phyloP scores from a whole-genome alignment of 2,329 filamentous ascomycete species.

The Parastagonospora avenae region DNA sequence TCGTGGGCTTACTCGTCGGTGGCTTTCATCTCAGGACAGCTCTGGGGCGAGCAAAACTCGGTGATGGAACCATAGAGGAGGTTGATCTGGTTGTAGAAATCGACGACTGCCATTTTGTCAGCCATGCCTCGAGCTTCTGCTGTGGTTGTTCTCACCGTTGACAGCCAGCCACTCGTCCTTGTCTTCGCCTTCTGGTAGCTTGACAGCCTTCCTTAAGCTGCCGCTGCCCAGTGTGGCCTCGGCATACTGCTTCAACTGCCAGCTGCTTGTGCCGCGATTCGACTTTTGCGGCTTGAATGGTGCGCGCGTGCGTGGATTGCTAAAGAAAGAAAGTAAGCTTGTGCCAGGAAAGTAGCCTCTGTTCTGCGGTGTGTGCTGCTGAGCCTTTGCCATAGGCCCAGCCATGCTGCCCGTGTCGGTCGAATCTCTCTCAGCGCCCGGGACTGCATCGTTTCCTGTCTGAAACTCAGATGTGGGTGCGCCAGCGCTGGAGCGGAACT shows the following conservation, averaged over 20 bases:
- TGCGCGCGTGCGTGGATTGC: conserved; percentile 84
- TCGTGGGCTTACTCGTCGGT: conserved; percentile 79
- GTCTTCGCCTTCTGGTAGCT: conserved; percentile 95
- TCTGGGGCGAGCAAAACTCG: conserved; percentile 96
- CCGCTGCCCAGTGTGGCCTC: conserved; percentile 95
- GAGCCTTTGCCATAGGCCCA: conserved; percentile 11
- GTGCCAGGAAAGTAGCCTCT: conserved; percentile 25
- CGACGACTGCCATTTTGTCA: conserved; percentile 74
- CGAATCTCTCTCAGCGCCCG: conserved; percentile 15
- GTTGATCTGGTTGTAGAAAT: conserved; percentile 99
- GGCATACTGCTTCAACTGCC: conserved; percentile 96
- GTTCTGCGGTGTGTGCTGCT: conserved; percentile 9
- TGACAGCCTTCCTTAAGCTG: conserved; percentile 93
- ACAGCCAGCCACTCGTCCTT: conserved; percentile 98
- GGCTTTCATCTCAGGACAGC: conserved; percentile 99
- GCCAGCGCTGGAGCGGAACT: conserved; percentile 21
- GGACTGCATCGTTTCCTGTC: conserved; percentile 7
- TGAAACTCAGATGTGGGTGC: conserved; percentile 8
- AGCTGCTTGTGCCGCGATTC: conserved; percentile 85
- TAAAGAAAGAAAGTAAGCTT: conserved; percentile 52
- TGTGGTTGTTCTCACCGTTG: conserved; percentile 69
- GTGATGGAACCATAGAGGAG: conserved; percentile 98
- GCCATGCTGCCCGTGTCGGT: conserved; percentile 16
- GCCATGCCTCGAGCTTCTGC: conserved; percentile 4
- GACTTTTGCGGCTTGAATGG: conserved; percentile 88